Base-by-base conservation (phyloP, 2,329 filamentous ascomycete species). In the Helotiales sp. region DNA sequence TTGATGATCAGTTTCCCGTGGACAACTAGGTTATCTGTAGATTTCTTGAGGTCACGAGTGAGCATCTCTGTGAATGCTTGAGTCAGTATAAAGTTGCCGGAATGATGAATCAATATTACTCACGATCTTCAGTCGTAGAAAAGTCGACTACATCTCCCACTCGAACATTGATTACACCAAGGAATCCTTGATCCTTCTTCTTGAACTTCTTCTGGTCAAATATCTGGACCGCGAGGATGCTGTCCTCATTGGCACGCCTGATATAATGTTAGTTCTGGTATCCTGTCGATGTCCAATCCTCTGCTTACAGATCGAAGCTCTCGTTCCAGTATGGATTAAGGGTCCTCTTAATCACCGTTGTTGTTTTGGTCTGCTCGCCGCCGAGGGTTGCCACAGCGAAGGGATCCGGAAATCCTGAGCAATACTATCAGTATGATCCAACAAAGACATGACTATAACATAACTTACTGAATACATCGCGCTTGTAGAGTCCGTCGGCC, bases 131-230 rank as follows among this genome's bases (percentile, higher is more conserved):
- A 66, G 94, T 93, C 66, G 93, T 88, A 70, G 92, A 90, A 72
- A 99, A 84, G 78, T 97, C 95, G 74, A 99, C 93, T 45, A 96
- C 91, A 84, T 96, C 94, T 75, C 96, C 96, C 73, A 99, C 91
- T 67, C 94, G 91, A 75, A 99, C 91, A 79, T 99, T 99, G 77
- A 99, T 97, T 63, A 99, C 96, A 66, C 96, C 96, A 6, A 99
- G 85, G 78, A 99, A 99, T 8, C 96, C 96, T 79, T 99, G 96
- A 75, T 99, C 96, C 93, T 98, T 99, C 88, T 99, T 99, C 86
- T 99, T 99, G 84, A 99, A 99, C 83, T 99, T 99, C 85, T 97
- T 97, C 82, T 99, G 96, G 81, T 99, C 96, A 78, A 99, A 99
- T 64, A 99, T 97, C 79, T 99, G 96, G 55, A 99, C 94, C 7